Evolutionary conservation across 768 basidiomycete genomes (phyloP).

Genomic region (Serendipita sp.): DNA sequence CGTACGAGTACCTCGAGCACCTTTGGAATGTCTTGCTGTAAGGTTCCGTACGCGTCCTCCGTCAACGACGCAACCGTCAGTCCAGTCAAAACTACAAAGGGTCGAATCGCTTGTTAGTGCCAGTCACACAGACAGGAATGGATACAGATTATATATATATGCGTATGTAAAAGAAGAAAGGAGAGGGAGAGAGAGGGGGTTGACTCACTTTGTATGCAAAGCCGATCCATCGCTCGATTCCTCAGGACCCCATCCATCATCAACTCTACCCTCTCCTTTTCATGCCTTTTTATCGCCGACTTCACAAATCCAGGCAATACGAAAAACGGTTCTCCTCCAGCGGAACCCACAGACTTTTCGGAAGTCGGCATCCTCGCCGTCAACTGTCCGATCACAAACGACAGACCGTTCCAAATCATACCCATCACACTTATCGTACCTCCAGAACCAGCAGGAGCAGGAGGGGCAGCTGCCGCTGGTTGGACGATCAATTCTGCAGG

Average conservation of each 20-base stretch:
- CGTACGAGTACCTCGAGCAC: constrained; percentile 60
- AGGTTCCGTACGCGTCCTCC: constrained; percentile 69
- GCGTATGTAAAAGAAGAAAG: background rate
- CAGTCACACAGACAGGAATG: background rate
- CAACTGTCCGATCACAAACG: background rate
- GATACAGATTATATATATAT: too few species aligned
- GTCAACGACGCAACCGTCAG: constrained; percentile 54
- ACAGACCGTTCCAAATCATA: background rate
- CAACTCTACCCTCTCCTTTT: background rate
- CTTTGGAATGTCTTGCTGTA: constrained; percentile 71
- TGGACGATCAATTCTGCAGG: background rate
- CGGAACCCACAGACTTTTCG: background rate
- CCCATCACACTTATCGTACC: background rate
- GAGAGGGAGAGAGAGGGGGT: background rate
- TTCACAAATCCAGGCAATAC: background rate
- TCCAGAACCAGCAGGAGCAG: background rate
- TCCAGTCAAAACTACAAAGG: constrained; percentile 39
- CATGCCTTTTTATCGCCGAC: background rate
- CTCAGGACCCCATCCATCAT: background rate
- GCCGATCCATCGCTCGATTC: constrained; percentile 37
- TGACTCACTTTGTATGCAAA: constrained; percentile 42
- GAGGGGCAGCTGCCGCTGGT: background rate
- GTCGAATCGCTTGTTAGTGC: background rate
- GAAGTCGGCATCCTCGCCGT: background rate
- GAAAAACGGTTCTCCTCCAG: background rate